These are phyloP conservation scores for Fonsecaea pedrosoi DNA, from an alignment of 2,329 filamentous ascomycete species.

Conservation along the genomic window DNA sequence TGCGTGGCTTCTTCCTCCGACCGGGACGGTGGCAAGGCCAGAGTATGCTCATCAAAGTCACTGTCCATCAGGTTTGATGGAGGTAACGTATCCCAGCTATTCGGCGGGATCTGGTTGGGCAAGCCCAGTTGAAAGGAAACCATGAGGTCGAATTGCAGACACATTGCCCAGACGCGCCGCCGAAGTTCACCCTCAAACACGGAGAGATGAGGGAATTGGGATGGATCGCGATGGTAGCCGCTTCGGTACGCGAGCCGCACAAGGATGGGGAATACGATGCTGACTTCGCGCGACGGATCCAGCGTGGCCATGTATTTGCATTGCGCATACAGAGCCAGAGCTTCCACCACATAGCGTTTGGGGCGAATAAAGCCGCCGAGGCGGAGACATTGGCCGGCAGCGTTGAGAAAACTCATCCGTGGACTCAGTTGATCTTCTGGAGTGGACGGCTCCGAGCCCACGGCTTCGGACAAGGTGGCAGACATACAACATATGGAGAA, in stretches of 20 bases:
- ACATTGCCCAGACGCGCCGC: constrained; percentile 50
- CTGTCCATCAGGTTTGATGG: constrained; percentile 67
- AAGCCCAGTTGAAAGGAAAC: constrained; percentile 70
- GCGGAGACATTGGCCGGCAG: constrained; percentile 60
- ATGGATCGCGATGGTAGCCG: constrained; percentile 64
- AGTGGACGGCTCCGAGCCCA: constrained; percentile 44
- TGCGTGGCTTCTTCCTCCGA: constrained; percentile 56
- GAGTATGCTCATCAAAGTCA: constrained; percentile 62
- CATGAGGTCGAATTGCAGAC: constrained; percentile 65
- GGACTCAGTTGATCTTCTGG: constrained; percentile 55
- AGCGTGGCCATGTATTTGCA: constrained; percentile 60
- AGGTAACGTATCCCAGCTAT: constrained; percentile 65
- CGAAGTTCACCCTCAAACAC: constrained; percentile 64
- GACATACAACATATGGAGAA: constrained; percentile 57
- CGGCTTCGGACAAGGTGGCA: constrained; percentile 28
- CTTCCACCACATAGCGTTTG: constrained; percentile 39
- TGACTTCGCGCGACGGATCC: constrained; percentile 62
- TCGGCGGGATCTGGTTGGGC: constrained; percentile 65
- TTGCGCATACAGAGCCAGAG: constrained; percentile 53
- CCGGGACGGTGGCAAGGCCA: constrained; percentile 60
- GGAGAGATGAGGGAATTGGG: constrained; percentile 60
- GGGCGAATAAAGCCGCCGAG: constrained; percentile 51
- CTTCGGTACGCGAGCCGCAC: constrained; percentile 67
- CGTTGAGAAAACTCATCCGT: constrained; percentile 44
- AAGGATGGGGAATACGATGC: constrained; percentile 62